Evolutionary conservation across 345 rosid genomes (phyloP).

Genomic region (Salix dunnii): DNA sequence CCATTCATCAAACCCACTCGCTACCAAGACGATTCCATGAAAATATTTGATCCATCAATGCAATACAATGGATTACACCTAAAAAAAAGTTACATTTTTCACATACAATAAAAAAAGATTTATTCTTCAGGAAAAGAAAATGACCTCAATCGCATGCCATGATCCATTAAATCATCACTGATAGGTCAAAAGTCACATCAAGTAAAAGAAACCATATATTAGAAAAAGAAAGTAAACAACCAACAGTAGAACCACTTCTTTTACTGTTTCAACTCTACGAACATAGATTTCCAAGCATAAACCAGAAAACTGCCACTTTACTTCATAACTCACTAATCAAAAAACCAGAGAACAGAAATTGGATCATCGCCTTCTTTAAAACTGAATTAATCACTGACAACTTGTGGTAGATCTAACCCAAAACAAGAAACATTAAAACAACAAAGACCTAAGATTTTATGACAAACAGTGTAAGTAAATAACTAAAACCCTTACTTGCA

Average conservation of each 20-base stretch:
- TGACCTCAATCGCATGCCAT: slow-evolving; percentile 31
- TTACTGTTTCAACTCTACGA: background rate
- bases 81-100: background rate
- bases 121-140: slow-evolving; percentile 22
- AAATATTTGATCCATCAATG: slow-evolving; percentile 13
- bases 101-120: background rate
- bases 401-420: slow-evolving; percentile 5
- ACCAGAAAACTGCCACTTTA: slow-evolving; percentile 7
- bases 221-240: background rate
- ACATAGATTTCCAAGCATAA: background rate
- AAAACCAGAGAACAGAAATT: background rate
- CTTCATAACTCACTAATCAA: background rate
- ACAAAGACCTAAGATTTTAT: background rate
- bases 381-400: background rate
- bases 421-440: background rate
- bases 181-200: slow-evolving; percentile 36
- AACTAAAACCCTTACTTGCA: slow-evolving; percentile 44
- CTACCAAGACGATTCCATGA: slow-evolving; percentile 1
- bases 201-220: slow-evolving; percentile 5
- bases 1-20: background rate
- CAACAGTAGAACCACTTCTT: slow-evolving; percentile 14
- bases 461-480: background rate
- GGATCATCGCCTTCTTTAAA: background rate
- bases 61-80: background rate
- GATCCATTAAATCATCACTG: slow-evolving; percentile 23